Conservation (phyloP, 2,329 filamentous ascomycete genomes). For the Aureobasidium lini region DNA sequence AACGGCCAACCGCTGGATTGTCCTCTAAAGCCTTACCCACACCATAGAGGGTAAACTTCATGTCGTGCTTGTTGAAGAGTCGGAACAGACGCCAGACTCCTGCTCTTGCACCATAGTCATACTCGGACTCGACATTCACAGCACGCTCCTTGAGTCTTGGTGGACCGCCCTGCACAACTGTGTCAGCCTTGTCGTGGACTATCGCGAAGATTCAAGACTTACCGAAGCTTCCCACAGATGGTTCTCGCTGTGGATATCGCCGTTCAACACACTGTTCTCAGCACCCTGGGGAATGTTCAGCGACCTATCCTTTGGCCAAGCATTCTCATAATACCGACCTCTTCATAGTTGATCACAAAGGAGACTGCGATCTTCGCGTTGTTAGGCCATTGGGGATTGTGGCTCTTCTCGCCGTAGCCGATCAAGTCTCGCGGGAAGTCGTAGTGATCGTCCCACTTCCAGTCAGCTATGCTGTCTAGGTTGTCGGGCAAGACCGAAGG, state of each 20-base stretch:
- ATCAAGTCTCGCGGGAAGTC: conserved; percentile 24
- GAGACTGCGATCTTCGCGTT: conserved; percentile 38
- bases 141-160: conserved; percentile 24
- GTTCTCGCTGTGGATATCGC: conserved; percentile 33
- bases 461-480: neutral
- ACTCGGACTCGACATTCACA: conserved; percentile 42
- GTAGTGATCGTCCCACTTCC: conserved; percentile 6
- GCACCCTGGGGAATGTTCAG: conserved; percentile 23
- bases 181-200: too few relatives aligned
- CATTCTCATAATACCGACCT: conserved; percentile 19
- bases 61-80: conserved; percentile 41
- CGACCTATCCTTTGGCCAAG: neutral
- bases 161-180: neutral
- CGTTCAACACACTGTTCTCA: conserved; percentile 32
- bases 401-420: conserved; percentile 21
- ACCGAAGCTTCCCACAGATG: conserved; percentile 31
- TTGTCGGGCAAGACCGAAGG: neutral
- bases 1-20: conserved; percentile 40
- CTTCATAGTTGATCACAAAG: conserved; percentile 42
- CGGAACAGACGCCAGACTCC: conserved; percentile 46
- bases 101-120: conserved; percentile 44
- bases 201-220: neutral
- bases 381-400: conserved; percentile 34
- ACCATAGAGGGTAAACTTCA: conserved; percentile 46
- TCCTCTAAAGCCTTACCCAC: conserved; percentile 43